A percentile compares a stretch with the other conserved stretches of the same genome.
Conservation (phyloP, 805 yeast species). For the Kazachstania psychrophila region DNA sequence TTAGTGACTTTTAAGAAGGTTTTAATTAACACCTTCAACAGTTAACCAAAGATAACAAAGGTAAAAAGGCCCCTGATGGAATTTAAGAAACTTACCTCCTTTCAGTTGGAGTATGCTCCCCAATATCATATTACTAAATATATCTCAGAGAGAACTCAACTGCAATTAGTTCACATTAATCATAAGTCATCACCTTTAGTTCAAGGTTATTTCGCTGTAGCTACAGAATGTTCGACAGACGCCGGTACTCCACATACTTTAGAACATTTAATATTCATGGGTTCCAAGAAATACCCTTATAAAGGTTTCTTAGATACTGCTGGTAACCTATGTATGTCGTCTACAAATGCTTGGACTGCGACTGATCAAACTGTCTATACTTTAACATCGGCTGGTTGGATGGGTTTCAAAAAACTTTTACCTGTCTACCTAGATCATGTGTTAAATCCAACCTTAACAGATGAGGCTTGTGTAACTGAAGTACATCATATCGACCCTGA, state of each 20-base stretch:
- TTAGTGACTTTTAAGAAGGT: too few species aligned
- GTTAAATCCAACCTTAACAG: slow-evolving; percentile 74
- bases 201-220: slow-evolving; percentile 91
- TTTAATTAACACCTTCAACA: too few species aligned
- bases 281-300: slow-evolving; percentile 79
- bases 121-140: slow-evolving; percentile 56
- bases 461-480: slow-evolving; percentile 86
- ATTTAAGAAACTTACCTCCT: slow-evolving; percentile 39
- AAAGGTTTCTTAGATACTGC: slow-evolving; percentile 83
- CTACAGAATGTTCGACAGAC: slow-evolving; percentile 81
- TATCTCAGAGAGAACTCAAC: slow-evolving; percentile 71
- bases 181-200: slow-evolving; percentile 76
- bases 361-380: slow-evolving; percentile 95
- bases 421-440: slow-evolving; percentile 90
- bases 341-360: slow-evolving; percentile 95
- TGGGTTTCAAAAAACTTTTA: slow-evolving; percentile 72
- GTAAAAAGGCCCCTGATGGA: too few species aligned
- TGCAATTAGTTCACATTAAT: slow-evolving; percentile 66
- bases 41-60: too few species aligned
- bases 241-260: slow-evolving; percentile 93
- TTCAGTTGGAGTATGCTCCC: slow-evolving; percentile 70
- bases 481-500: slow-evolving; percentile 90
- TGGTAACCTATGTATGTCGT: slow-evolving; percentile 74
- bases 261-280: slow-evolving; percentile 93
- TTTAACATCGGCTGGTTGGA: slow-evolving; percentile 90